Conservation (phyloP, 257 asterid species). For the Fraxinus anomala region DNA sequence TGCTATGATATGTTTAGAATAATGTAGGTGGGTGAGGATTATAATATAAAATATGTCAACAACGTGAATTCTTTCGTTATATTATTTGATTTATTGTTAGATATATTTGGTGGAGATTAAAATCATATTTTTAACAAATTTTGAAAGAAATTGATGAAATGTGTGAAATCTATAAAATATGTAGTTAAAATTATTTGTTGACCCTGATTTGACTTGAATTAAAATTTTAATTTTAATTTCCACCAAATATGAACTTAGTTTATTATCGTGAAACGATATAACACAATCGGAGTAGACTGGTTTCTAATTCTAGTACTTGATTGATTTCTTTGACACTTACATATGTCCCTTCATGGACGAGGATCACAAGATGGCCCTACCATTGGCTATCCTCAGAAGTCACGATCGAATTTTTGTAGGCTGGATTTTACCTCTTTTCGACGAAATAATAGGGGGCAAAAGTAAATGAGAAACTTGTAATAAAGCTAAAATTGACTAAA, state of each 20-base stretch:
- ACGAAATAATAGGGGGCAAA: constrained; percentile 1
- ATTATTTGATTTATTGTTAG: constrained; percentile 14
- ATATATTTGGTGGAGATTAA: no score
- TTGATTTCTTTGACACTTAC: constrained; percentile 18
- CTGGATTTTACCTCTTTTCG: constrained; percentile 23
- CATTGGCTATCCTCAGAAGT: background rate
- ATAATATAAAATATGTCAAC: constrained; percentile 9
- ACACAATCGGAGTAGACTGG: no score
- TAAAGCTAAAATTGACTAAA: constrained; percentile 50
- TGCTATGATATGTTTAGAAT: constrained; percentile 24
- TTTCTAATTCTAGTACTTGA: constrained; percentile 20
- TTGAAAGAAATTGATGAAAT: no score
- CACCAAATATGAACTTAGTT: no score
- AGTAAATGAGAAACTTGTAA: background rate
- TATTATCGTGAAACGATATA: no score
- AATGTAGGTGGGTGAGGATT: background rate
- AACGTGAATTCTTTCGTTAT: constrained; percentile 22
- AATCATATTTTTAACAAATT: no score
- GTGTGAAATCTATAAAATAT: no score
- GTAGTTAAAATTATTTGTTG: no score
- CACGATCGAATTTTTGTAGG: constrained; percentile 23
- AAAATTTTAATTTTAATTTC: no score
- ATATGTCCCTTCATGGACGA: constrained; percentile 19
- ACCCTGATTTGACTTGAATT: no score
- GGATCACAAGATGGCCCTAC: constrained; percentile 30